Conservation (phyloP, 495 filamentous ascomycete genomes). For the Talaromyces trachyspermus region DNA sequence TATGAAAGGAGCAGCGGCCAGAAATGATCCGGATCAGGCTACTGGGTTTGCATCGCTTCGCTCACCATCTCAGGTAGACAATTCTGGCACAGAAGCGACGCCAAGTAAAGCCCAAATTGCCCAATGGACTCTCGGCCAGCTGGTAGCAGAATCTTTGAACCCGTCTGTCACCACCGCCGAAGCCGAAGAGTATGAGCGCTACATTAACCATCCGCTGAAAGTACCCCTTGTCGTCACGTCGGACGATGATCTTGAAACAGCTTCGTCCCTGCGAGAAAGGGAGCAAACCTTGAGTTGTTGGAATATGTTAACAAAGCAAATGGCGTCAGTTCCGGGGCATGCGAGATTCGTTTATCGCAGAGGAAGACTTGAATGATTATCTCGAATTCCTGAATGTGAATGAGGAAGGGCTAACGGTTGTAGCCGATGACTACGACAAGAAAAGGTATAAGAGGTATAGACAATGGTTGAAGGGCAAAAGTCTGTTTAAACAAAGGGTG, state of each 20-base stretch:
- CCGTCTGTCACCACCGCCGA: constrained; percentile 68
- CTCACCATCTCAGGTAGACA: constrained; percentile 15
- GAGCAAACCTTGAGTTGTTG: constrained; percentile 57
- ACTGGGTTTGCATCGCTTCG: constrained; percentile 16
- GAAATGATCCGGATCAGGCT: constrained; percentile 16
- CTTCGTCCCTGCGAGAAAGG: constrained; percentile 28
- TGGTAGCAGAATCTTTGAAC: constrained; percentile 71
- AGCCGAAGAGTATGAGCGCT: constrained; percentile 79
- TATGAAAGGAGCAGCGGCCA: constrained; percentile 33
- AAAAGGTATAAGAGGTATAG: constrained; percentile 94
- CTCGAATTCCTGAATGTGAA: constrained; percentile 64
- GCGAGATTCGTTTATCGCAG: constrained; percentile 26
- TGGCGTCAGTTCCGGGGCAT: constrained; percentile 15
- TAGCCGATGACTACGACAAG: constrained; percentile 72
- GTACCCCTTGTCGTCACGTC: constrained; percentile 80
- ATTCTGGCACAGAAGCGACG: constrained; percentile 10
- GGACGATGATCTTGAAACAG: constrained; percentile 47
- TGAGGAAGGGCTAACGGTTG: constrained; percentile 83
- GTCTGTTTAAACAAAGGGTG: constrained; percentile 83
- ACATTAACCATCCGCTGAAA: constrained; percentile 83
- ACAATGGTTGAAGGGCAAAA: constrained; percentile 90
- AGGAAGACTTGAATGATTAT: constrained; percentile 69
- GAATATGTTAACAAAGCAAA: constrained; percentile 58
- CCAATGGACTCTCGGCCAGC: constrained; percentile 81
- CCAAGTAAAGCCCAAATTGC: constrained; percentile 59